Percentiles rank a stretch among this genome's conserved stretches.
Conservation (phyloP, 2,329 filamentous ascomycete genomes). For the Chrysosporium queenslandicum region DNA sequence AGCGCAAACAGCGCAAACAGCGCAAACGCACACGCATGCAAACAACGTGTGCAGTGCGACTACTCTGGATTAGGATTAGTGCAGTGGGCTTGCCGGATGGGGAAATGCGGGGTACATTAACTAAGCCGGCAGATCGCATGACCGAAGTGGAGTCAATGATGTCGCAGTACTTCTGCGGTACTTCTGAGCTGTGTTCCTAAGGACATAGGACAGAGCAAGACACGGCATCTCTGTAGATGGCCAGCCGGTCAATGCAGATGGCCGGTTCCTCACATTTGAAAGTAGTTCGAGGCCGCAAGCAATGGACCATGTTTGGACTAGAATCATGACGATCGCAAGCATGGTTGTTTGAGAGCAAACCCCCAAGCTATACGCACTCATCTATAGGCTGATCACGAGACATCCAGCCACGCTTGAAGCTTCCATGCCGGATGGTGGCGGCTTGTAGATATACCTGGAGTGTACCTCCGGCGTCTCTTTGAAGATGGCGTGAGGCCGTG, state of each 20-base stretch:
- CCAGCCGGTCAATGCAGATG: too few relatives aligned
- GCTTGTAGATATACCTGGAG: conserved; percentile 1
- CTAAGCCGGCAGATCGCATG: conserved; percentile 10
- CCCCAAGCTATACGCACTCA: background rate
- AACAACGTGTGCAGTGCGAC: too few relatives aligned
- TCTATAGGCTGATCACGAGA: conserved; percentile 8
- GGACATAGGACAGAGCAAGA: too few relatives aligned
- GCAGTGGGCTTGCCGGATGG: background rate
- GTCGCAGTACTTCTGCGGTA: conserved; percentile 8
- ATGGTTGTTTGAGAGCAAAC: background rate
- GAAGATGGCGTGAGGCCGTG: background rate
- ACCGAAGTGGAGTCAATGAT: conserved; percentile 11
- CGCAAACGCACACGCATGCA: too few relatives aligned
- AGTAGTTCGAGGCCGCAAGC: too few relatives aligned
- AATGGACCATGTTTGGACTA: too few relatives aligned
- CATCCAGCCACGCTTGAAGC: background rate
- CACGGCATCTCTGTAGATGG: too few relatives aligned
- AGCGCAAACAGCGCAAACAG: background rate
- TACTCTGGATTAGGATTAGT: background rate
- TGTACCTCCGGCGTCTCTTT: conserved; percentile 8
- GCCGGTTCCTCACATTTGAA: too few relatives aligned
- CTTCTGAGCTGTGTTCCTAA: background rate
- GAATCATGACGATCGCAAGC: too few relatives aligned
- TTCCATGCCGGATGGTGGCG: background rate
- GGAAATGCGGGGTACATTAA: conserved; percentile 16